A percentile compares a stretch with the other conserved stretches of the same genome.
phyloP scores from a whole-genome alignment of 176 grass and related monocot species.

The Coix lacrymajobi region DNA sequence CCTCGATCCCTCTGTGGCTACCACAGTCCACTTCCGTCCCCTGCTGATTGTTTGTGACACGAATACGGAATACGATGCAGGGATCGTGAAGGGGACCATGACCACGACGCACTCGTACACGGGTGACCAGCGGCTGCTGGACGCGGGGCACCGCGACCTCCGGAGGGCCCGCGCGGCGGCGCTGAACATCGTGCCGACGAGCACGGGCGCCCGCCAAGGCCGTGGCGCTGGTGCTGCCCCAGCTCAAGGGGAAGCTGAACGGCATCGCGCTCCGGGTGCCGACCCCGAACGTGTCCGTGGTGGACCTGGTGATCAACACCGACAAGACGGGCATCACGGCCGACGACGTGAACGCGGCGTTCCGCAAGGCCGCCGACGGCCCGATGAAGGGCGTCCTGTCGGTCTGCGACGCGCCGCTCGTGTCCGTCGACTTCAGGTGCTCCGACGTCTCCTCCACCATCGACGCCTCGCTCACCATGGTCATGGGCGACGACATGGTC shows the following conservation, averaged over 20 bases:
- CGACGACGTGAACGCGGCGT: slow-evolving; percentile 81
- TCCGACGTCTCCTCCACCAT: slow-evolving; percentile 82
- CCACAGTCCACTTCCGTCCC: too few species aligned
- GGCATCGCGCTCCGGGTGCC: slow-evolving; percentile 97
- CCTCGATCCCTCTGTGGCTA: too few species aligned
- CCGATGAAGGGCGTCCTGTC: slow-evolving; percentile 68
- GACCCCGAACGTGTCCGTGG: slow-evolving; percentile 94
- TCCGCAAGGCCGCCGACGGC: slow-evolving; percentile 65
- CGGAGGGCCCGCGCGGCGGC: slow-evolving; percentile 73
- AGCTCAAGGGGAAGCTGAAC: slow-evolving; percentile 97
- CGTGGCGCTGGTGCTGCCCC: slow-evolving; percentile 83
- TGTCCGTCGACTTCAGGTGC: slow-evolving; percentile 97
- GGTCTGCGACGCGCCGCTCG: slow-evolving; percentile 82
- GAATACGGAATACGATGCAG: slow-evolving; percentile 12
- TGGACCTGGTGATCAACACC: slow-evolving; percentile 92
- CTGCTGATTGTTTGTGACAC: neutral
- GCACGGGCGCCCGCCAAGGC: slow-evolving; percentile 93
- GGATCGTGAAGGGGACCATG: slow-evolving; percentile 97
- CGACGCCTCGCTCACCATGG: slow-evolving; percentile 90
- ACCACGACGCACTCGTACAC: slow-evolving; percentile 98
- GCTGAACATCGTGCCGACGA: slow-evolving; percentile 97
- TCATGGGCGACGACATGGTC: slow-evolving; percentile 99
- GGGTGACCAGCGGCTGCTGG: slow-evolving; percentile 92
- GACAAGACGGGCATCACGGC: slow-evolving; percentile 78
- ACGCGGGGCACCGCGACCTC: slow-evolving; percentile 93